Percentiles rank a stretch among this genome's conserved stretches.
phyloP scores from a whole-genome alignment of 2,329 filamentous ascomycete species.

The Talaromyces sp. region DNA sequence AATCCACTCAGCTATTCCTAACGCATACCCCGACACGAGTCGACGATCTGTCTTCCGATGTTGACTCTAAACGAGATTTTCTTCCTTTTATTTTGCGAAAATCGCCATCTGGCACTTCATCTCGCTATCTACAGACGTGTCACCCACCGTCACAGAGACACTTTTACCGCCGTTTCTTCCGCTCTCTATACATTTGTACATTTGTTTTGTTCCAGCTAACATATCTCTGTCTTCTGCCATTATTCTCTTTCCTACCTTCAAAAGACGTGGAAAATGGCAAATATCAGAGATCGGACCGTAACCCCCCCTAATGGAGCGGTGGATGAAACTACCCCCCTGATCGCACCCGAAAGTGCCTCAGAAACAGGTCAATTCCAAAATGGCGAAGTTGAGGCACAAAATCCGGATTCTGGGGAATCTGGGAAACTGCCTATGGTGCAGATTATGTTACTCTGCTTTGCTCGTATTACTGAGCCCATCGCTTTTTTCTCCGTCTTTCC shows the following conservation, averaged over 20 bases:
- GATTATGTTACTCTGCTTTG: conserved; percentile 67
- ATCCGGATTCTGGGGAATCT: not conserved
- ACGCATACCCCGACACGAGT: no score
- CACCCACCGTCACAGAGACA: not conserved
- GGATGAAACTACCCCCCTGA: conserved; percentile 4
- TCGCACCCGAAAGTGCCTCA: not conserved
- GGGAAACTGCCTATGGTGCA: conserved; percentile 53
- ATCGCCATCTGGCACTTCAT: not conserved
- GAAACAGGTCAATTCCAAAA: not conserved
- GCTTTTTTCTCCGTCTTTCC: conserved; percentile 82
- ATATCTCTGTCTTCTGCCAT: no score
- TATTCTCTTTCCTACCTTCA: not conserved
- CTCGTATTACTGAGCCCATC: conserved; percentile 67
- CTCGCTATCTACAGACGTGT: not conserved
- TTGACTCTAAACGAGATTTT: no score
- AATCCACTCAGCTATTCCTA: no score
- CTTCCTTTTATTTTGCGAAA: no score
- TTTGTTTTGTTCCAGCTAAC: no score
- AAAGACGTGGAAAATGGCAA: not conserved
- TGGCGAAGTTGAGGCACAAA: not conserved
- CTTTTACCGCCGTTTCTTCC: not conserved
- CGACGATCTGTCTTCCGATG: no score
- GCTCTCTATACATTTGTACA: not conserved
- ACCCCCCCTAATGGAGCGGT: not conserved
- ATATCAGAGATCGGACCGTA: not conserved